These are phyloP conservation scores for Lactarius evosmus DNA, from an alignment of 768 basidiomycete species.

Conservation along the genomic window DNA sequence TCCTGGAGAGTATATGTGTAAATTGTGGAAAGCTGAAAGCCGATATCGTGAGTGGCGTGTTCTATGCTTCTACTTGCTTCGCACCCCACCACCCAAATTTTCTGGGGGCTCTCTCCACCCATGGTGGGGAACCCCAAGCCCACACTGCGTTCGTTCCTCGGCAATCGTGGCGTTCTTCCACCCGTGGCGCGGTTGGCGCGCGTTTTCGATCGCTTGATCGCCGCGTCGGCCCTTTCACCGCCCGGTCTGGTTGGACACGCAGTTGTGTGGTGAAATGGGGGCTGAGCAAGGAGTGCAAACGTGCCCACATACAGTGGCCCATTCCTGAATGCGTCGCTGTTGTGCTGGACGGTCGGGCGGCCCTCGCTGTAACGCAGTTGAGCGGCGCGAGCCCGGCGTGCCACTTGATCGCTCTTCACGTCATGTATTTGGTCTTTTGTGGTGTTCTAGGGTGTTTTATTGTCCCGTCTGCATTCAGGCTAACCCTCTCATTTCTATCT, in stretches of 20 bases:
- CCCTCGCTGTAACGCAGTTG: conserved; percentile 71
- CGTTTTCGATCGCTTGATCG: conserved; percentile 95
- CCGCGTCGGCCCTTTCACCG: conserved; percentile 70
- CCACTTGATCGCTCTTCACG: conserved; percentile 58
- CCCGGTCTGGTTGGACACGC: conserved; percentile 81
- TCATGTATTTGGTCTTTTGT: conserved; percentile 32
- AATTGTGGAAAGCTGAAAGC: conserved; percentile 98
- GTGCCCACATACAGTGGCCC: conserved; percentile 29
- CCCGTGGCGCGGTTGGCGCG: conserved; percentile 71
- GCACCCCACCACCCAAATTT: conserved; percentile 91
- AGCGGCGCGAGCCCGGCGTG: conserved; percentile 52
- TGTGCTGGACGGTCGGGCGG: conserved; percentile 46
- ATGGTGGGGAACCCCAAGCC: conserved; percentile 92
- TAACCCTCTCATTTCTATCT: conserved; percentile 55
- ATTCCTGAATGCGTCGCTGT: conserved; percentile 40
- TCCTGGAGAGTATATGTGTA: conserved; percentile 97
- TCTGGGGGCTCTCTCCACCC: conserved; percentile 97
- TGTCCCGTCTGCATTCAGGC: conserved; percentile 42
- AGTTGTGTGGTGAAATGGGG: conserved; percentile 94
- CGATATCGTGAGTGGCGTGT: conserved; percentile 87
- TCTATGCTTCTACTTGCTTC: conserved; percentile 85
- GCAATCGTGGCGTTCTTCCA: conserved; percentile 82
- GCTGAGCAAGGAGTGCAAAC: conserved; percentile 94
- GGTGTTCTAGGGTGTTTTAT: conserved; percentile 28
- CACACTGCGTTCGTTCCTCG: conserved; percentile 74